These are phyloP conservation scores for Sisymbrium altissimum DNA, from an alignment of 345 rosid species.

Conservation along the genomic window DNA sequence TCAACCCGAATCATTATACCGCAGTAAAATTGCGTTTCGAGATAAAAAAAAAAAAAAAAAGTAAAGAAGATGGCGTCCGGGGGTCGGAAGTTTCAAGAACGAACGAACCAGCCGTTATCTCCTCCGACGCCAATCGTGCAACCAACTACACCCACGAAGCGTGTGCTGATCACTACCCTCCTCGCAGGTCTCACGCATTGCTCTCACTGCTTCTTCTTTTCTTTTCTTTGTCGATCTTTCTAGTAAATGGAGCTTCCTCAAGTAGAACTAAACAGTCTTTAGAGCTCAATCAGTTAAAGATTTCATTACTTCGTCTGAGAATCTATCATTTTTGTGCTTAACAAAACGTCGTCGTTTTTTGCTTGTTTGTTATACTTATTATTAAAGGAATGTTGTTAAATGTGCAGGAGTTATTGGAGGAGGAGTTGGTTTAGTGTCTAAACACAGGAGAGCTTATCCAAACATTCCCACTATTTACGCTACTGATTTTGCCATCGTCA, in stretches of 20 bases:
- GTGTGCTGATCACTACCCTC: slow-evolving; percentile 52
- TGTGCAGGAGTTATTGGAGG: slow-evolving; percentile 59
- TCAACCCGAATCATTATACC: too few species aligned
- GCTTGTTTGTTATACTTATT: too few species aligned
- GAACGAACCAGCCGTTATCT: slow-evolving; percentile 3
- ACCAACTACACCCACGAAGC: slow-evolving; percentile 49
- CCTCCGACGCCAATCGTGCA: slow-evolving; percentile 32
- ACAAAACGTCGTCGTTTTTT: too few species aligned
- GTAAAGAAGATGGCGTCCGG: slow-evolving; percentile 43
- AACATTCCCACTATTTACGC: slow-evolving; percentile 62
- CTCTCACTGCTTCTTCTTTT: slow-evolving; percentile 1
- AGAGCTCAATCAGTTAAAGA: too few species aligned
- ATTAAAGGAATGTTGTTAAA: not conserved
- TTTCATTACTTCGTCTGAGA: too few species aligned
- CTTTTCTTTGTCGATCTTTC: not conserved
- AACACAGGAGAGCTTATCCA: slow-evolving; percentile 56
- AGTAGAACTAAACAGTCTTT: not conserved
- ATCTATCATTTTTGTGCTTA: too few species aligned
- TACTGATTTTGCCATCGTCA: slow-evolving; percentile 63
- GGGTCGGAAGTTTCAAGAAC: slow-evolving; percentile 22
- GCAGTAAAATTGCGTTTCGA: too few species aligned
- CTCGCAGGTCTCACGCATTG: slow-evolving; percentile 52
- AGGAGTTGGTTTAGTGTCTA: slow-evolving; percentile 68
- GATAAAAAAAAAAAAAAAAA: too few species aligned
- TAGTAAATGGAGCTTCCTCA: not conserved